phyloP scores from a whole-genome alignment of 306 rosid species.

The Ammopiptanthus mongolicus region DNA sequence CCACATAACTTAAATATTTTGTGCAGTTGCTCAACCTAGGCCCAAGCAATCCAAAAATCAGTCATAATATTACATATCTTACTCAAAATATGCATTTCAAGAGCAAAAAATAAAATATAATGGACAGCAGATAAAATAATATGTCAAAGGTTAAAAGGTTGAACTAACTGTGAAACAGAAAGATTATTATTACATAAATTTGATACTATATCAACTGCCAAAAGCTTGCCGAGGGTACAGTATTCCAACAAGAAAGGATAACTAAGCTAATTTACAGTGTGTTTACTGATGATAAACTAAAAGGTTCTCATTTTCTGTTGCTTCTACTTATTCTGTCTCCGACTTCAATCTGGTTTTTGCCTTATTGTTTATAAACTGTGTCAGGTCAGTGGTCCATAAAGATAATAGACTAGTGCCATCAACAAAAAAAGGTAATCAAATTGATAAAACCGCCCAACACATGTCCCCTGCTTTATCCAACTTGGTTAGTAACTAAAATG shows the following conservation, averaged over 20 bases:
- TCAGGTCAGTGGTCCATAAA: background rate
- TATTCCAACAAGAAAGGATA: background rate
- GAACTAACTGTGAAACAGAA: background rate
- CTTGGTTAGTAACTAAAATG: background rate
- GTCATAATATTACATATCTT: constrained; percentile 7
- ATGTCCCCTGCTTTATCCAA: background rate
- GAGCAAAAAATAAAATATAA: background rate
- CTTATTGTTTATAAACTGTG: background rate
- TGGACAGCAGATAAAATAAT: background rate
- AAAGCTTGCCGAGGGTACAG: background rate
- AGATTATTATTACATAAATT: background rate
- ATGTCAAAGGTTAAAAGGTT: background rate
- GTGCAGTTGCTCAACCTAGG: constrained; percentile 85
- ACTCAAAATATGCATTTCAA: constrained; percentile 17
- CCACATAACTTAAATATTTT: constrained; percentile 91
- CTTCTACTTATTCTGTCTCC: background rate
- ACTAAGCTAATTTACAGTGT: background rate
- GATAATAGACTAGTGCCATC: background rate
- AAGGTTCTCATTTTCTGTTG: background rate
- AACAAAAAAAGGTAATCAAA: background rate
- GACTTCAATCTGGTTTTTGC: background rate
- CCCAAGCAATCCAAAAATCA: constrained; percentile 17
- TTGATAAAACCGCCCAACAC: background rate
- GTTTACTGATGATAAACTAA: background rate
- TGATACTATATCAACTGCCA: background rate